phyloP scores from a whole-genome alignment of 148 eudicot species.

The Heliamphora exappendiculata region DNA sequence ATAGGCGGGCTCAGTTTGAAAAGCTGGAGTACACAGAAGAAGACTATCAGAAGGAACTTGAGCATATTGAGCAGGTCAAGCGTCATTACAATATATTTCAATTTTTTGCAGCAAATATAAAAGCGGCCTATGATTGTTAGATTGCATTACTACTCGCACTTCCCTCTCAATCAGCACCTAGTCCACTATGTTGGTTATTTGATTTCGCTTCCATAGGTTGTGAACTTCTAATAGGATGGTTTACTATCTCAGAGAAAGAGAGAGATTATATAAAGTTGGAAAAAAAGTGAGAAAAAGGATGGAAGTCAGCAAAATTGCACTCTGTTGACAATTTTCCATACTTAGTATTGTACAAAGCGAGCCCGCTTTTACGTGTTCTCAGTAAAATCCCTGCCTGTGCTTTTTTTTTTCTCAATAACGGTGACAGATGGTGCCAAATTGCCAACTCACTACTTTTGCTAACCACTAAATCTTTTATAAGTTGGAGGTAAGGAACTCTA shows the following conservation, averaged over 20 bases:
- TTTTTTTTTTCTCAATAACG: background rate
- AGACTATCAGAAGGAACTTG: slow-evolving; percentile 86
- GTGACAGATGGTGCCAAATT: no score
- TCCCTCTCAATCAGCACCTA: background rate
- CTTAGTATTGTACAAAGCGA: background rate
- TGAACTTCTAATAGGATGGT: background rate
- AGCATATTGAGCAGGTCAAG: slow-evolving; percentile 77
- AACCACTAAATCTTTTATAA: no score
- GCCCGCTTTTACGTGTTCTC: background rate
- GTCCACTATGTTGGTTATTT: background rate
- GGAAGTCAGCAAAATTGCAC: background rate
- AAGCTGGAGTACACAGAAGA: slow-evolving; percentile 84
- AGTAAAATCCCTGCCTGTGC: background rate
- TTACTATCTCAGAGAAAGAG: background rate
- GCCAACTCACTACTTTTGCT: no score
- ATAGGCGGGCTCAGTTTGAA: slow-evolving; percentile 96
- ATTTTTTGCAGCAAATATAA: background rate
- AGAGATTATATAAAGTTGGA: background rate
- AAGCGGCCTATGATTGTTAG: background rate
- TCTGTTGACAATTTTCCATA: background rate
- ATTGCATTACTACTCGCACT: background rate
- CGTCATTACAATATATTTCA: slow-evolving; percentile 5
- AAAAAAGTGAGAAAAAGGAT: background rate
- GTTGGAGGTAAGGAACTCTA: no score
- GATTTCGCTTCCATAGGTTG: background rate